Conservation (phyloP, 495 filamentous ascomycete species). For the Annulohypoxylon stygium region DNA sequence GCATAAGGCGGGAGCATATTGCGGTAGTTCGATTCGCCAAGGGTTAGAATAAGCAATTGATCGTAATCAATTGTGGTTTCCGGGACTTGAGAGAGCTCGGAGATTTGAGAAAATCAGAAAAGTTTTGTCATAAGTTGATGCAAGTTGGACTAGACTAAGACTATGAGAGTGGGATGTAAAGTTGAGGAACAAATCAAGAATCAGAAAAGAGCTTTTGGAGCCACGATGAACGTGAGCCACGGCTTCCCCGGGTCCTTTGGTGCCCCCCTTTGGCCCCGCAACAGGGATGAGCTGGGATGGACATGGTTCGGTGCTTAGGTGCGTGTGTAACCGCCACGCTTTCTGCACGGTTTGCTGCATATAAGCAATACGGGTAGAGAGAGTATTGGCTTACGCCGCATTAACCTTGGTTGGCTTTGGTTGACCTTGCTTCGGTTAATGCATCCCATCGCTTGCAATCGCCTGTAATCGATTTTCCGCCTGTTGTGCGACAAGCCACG, state of each 20-base stretch:
- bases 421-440: not conserved
- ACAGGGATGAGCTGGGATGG: not conserved
- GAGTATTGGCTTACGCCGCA: slow-evolving; percentile 15
- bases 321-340: slow-evolving; percentile 26
- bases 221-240: slow-evolving; percentile 26
- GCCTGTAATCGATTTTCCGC: not conserved
- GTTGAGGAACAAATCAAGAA: slow-evolving; percentile 39
- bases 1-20: slow-evolving; percentile 17
- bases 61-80: not conserved
- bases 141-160: slow-evolving; percentile 32
- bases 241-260: slow-evolving; percentile 25
- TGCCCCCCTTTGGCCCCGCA: slow-evolving; percentile 28
- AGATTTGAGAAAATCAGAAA: slow-evolving; percentile 28
- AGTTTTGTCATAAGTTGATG: slow-evolving; percentile 44
- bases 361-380: slow-evolving; percentile 5
- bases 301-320: not conserved
- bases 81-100: slow-evolving; percentile 3
- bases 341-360: slow-evolving; percentile 33
- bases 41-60: not conserved
- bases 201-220: slow-evolving; percentile 5
- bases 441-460: not conserved
- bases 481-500: slow-evolving; percentile 39
- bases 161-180: slow-evolving; percentile 43
- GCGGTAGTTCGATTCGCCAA: slow-evolving; percentile 38
- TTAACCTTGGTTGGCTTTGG: not conserved